phyloP scores from a whole-genome alignment of 192 early-diverging fungal species.

The Linnemannia elongata region DNA sequence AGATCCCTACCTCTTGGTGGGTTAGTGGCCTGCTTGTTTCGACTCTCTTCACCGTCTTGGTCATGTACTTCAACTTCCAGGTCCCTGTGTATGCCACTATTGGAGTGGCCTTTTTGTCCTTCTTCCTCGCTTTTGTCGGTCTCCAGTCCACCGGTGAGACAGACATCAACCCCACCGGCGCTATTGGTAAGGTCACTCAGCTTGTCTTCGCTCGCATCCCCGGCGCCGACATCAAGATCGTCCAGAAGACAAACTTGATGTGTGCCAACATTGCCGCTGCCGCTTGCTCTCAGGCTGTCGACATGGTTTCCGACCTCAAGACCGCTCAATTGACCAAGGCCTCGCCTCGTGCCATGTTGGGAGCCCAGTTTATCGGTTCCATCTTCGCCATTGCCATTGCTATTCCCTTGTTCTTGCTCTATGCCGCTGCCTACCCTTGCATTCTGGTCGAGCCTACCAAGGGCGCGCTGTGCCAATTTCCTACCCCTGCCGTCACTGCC shows the following conservation, averaged over 20 bases:
- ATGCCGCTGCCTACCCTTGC: conserved; percentile 75
- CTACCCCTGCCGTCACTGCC: conserved; percentile 50
- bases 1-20: conserved; percentile 71
- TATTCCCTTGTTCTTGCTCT: conserved; percentile 71
- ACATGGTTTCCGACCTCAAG: conserved; percentile 82
- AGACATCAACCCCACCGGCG: conserved; percentile 75
- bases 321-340: conserved; percentile 75
- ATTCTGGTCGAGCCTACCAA: conserved; percentile 36
- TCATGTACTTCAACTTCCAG: conserved; percentile 68
- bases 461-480: conserved; percentile 56
- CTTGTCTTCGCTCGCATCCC: conserved; percentile 73
- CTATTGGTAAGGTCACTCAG: conserved; percentile 76
- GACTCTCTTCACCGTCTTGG: conserved; percentile 65
- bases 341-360: conserved; percentile 73
- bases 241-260: conserved; percentile 71
- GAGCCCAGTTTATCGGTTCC: conserved; percentile 74
- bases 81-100: conserved; percentile 71
- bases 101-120: conserved; percentile 72
- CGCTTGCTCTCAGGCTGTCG: conserved; percentile 70
- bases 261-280: conserved; percentile 72
- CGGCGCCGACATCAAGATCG: conserved; percentile 34
- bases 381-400: conserved; percentile 69
- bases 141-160: conserved; percentile 74
- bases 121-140: conserved; percentile 78
- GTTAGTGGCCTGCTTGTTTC: conserved; percentile 64